Evolutionary conservation across 2,329 filamentous ascomycete species (phyloP), one percentile per base, ranked within the genome.

Genomic region (Penicillium brasilianum): DNA sequence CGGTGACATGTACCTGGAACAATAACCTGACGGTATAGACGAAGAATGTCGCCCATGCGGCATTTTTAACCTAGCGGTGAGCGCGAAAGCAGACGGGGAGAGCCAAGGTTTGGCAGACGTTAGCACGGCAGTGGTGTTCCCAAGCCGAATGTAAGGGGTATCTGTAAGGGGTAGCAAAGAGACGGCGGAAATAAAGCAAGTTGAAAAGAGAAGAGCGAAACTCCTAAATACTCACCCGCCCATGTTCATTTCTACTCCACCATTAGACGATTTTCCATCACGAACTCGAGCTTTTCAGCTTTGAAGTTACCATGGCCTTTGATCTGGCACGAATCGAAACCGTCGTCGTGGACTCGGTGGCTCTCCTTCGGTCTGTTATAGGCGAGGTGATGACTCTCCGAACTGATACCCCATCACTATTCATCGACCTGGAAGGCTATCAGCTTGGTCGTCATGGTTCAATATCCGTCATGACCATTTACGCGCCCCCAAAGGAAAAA

Each of bases 201-300:
- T 44, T 44, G 41, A 44, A 44, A 44, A 44, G 41, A 44, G 41
- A 44, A 44, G 41, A 44, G 41, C 41, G 41, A 44, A 44, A 44
- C 41, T 44, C 41, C 41, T 44, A 44, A 44, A 44, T 44, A 44
- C 41, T 44, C 41, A 44, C 41, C 41, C 18, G 41, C 41, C 41
- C 41, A 44, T 44, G 1, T 22, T 44, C 41, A 44, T 44, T 44
- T 44, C 41, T 44, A 44, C 41, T 44, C 41, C 41, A 44, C 41
- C 41, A 44, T 44, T 20, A 44, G 41, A 44, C 41, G 41, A 44
- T 44, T 44, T 44, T 44, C 41, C 18, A 44, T 44, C 41, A 44
- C 41, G 41, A 44, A 44, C 41, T 44, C 41, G 41, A 20, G 41
- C 41, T 44, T n/a, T 44, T 44, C 41, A 44, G 41, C 41, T 44